Evolutionary conservation across 208 protist genomes (phyloP).

Genomic region (Crithidia expoeki): DNA sequence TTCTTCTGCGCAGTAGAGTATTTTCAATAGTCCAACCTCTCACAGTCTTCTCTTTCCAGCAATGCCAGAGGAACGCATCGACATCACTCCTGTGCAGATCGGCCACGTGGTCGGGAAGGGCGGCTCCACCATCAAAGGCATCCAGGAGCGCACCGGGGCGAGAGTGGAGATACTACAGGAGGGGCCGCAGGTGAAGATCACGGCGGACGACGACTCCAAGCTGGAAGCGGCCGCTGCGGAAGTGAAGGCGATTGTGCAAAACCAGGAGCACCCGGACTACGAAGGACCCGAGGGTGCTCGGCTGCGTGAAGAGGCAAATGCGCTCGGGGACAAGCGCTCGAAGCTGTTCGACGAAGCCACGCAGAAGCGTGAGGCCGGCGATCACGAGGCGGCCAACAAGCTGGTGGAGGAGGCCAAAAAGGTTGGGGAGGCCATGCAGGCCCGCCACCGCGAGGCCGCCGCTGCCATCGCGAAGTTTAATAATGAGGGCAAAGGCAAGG

Average conservation of each 20-base stretch:
- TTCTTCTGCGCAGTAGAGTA: too few relatives aligned
- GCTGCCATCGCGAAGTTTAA: conserved; percentile 50
- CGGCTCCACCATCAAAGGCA: conserved; percentile 42
- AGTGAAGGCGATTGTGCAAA: conserved; percentile 39
- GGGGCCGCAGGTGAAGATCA: conserved; percentile 55
- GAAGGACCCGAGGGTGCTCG: conserved; percentile 42
- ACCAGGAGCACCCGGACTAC: conserved; percentile 67
- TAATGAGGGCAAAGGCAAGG: conserved; percentile 64
- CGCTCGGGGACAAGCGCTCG: conserved; percentile 44
- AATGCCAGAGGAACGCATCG: conserved; percentile 40
- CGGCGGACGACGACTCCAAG: conserved; percentile 41
- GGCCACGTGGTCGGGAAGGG: conserved; percentile 61
- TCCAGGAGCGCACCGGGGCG: conserved; percentile 53
- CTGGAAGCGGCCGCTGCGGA: conserved; percentile 39
- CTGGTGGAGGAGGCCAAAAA: conserved; percentile 44
- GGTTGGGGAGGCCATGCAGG: conserved; percentile 39
- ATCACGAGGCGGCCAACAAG: conserved; percentile 35
- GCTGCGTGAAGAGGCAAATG: conserved; percentile 52
- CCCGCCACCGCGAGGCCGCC: conserved; percentile 43
- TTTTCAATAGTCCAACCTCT: too few relatives aligned
- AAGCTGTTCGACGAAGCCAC: conserved; percentile 52
- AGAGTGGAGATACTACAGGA: conserved; percentile 48
- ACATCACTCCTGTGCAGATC: conserved; percentile 46
- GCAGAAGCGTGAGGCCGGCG: conserved; percentile 34
- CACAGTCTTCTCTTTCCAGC: neutral